Evolutionary conservation across 1,284 basidiomycete species (phyloP).

Genomic region (Phaffia rhodozyma): DNA sequence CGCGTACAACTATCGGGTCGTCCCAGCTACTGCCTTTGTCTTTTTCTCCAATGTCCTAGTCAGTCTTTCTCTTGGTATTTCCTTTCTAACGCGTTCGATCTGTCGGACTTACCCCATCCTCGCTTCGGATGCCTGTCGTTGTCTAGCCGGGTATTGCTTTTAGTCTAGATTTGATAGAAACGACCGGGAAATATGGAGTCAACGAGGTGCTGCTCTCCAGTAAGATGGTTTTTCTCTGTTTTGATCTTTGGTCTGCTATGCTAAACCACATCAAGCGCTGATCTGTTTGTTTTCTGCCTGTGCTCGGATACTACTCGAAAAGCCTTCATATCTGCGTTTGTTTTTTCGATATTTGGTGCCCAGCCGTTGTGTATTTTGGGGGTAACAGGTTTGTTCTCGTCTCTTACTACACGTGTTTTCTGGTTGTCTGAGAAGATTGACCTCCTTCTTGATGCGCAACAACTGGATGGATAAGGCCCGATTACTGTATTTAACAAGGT

Average conservation of each 20-base stretch:
- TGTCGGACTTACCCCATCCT: conserved; percentile 49
- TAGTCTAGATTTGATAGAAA: conserved; percentile 84
- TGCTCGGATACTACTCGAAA: conserved; percentile 22
- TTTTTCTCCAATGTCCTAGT: conserved; percentile 32
- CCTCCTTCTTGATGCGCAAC: neutral
- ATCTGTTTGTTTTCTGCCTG: conserved; percentile 19
- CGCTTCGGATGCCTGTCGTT: conserved; percentile 74
- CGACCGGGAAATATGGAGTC: conserved; percentile 78
- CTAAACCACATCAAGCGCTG: no score
- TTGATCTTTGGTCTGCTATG: conserved; percentile 36
- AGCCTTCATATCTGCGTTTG: conserved; percentile 77
- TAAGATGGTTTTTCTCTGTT: conserved; percentile 21
- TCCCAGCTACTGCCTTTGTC: conserved; percentile 35
- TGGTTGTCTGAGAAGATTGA: neutral
- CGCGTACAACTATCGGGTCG: conserved; percentile 67
- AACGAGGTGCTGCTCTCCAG: conserved; percentile 55
- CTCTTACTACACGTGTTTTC: neutral
- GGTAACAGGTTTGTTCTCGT: conserved; percentile 56
- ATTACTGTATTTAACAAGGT: conserved; percentile 88
- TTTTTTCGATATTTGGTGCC: conserved; percentile 80
- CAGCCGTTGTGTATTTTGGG: conserved; percentile 90
- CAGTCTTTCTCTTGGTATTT: conserved; percentile 11
- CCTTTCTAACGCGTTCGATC: conserved; percentile 31
- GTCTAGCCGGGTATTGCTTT: conserved; percentile 79
- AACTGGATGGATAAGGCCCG: conserved; percentile 43